Evolutionary conservation across 768 basidiomycete genomes (phyloP), one percentile per base, ranked within the genome.

Genomic region (Polyporus arcularius): DNA sequence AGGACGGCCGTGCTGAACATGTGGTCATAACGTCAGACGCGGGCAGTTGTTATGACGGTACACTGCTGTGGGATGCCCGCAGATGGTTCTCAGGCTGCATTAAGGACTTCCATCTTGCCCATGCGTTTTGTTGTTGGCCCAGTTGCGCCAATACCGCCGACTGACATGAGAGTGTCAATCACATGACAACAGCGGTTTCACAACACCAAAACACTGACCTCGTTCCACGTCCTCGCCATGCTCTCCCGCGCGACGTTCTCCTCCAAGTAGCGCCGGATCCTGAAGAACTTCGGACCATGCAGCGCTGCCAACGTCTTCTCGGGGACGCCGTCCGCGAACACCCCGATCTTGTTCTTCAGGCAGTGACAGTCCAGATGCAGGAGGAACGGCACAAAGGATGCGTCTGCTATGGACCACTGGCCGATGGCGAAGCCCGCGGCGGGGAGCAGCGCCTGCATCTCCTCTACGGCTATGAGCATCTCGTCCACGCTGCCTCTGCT

Each of bases 351-450:
- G 59, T 83, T 77, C 67, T 73, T 72, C 38, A 84, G 61, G n/a
- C n/a, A n/a, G 18, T 68, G 48, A 0, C 82, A 59, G 30, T 79
- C 74, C 45, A 81, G 59, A 16, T 87, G 76, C 16, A 78, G 82
- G 10, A 87, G 65, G 77, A 88, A 84, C 0, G 88, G 85, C 2
- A 79, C 73, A 18, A 87, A 66, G 0, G 85, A 81, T 4, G 82
- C 81, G 63, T 89, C 89, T 5, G 87, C 88, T 52, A 83, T 82
- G 15, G 80, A 84, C 68, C 78, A 89, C 18, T 72, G 68, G 4
- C 75, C 77, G 12, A 74, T 53, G 3, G 65, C 83, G 46, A 74
- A 85, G 18, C 80, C 82, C 38, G 79, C 74, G 4, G 69, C 65
- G 0, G 83, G 80, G 26, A 90, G 74, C 26, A 82, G 72, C 5